phyloP scores from a whole-genome alignment of 192 early-diverging fungal genomes.

The Coemansia sp. region DNA sequence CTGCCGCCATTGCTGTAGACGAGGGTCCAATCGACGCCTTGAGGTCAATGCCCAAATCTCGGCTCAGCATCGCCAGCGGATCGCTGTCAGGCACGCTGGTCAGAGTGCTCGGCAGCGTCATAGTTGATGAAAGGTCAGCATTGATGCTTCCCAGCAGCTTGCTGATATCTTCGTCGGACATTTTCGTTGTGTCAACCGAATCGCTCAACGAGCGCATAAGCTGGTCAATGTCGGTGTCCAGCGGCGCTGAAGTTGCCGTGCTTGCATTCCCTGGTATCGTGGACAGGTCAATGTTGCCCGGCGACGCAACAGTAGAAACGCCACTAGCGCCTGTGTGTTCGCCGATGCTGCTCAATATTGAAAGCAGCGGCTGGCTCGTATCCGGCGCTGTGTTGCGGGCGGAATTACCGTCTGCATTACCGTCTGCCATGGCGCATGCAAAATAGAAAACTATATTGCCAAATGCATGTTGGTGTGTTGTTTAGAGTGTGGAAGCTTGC shows the following conservation, averaged over 20 bases:
- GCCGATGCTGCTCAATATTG: not conserved
- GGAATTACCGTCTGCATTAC: not conserved
- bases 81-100: constrained; percentile 4
- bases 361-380: not conserved
- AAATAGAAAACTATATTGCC: not conserved
- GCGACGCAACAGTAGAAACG: not conserved
- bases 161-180: constrained; percentile 41
- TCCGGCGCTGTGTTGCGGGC: not conserved
- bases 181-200: constrained; percentile 30
- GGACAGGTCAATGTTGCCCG: constrained; percentile 15
- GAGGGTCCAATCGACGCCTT: constrained; percentile 2
- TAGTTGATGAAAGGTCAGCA: constrained; percentile 16
- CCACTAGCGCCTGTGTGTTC: not conserved
- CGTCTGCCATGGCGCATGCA: not conserved
- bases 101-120: not conserved
- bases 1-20: not conserved
- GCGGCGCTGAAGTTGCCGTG: constrained; percentile 16
- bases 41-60: constrained; percentile 32
- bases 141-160: constrained; percentile 45
- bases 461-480: too few species aligned
- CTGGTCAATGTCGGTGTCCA: constrained; percentile 41
- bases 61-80: constrained; percentile 25
- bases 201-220: constrained; percentile 40
- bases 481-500: too few species aligned
- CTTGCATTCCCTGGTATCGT: not conserved